Conservation (phyloP, 2,329 filamentous ascomycete genomes). For the Aureobasidium pullulans region DNA sequence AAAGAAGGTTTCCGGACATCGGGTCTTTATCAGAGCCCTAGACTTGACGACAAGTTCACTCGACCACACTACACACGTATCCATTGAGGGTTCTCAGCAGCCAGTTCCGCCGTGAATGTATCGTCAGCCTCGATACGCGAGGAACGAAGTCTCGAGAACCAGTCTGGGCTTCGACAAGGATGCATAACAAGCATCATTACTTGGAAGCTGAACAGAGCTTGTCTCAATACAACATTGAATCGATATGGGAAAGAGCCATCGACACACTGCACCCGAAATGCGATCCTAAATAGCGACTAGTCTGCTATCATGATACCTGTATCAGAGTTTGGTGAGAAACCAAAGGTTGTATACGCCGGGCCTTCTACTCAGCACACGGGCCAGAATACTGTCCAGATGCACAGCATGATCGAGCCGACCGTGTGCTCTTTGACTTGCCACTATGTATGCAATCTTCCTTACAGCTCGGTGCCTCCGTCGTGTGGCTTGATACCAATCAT, state of each 20-base stretch:
- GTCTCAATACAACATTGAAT: background rate
- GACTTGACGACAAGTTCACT: background rate
- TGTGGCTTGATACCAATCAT: background rate
- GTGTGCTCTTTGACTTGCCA: background rate
- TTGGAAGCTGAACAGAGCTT: background rate
- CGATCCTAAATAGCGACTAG: background rate
- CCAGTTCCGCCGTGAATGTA: background rate
- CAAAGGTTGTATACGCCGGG: background rate
- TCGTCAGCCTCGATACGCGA: background rate
- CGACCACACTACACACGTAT: background rate
- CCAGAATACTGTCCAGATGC: background rate
- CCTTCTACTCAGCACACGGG: background rate
- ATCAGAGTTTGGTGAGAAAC: background rate
- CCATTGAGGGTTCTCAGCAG: background rate
- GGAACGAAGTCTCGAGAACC: background rate
- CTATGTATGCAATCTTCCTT: background rate
- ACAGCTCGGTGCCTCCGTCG: background rate
- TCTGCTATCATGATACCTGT: background rate
- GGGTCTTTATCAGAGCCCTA: background rate
- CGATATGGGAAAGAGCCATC: background rate
- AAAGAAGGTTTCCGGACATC: background rate
- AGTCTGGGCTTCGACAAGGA: background rate
- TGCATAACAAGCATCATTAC: background rate
- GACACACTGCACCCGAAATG: background rate
- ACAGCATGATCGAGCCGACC: no score